Evolutionary conservation across 495 filamentous ascomycete species (phyloP).

Genomic region (Tuber microsphaerosporum): DNA sequence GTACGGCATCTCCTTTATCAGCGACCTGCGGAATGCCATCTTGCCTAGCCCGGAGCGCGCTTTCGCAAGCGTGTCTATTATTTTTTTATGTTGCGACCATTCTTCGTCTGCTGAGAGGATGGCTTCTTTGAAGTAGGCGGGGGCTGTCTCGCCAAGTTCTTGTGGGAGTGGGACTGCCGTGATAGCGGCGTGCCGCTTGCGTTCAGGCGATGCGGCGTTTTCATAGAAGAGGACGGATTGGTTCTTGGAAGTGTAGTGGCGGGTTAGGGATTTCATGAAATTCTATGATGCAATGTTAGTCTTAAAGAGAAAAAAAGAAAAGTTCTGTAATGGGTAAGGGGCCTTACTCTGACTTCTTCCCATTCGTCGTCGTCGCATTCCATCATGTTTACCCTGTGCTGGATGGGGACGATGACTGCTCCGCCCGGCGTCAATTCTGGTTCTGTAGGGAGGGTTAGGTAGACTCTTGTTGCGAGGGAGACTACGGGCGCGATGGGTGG

Average conservation of each 20-base stretch:
- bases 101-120: conserved; percentile 81
- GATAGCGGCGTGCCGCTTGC: conserved; percentile 77
- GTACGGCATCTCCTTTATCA: conserved; percentile 97
- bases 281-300: conserved; percentile 48
- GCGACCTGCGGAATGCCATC: conserved; percentile 67
- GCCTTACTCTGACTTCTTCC: conserved; percentile 73
- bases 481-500: conserved; percentile 81
- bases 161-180: conserved; percentile 80
- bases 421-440: conserved; percentile 80
- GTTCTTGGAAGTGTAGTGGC: conserved; percentile 85
- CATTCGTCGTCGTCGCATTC: conserved; percentile 99
- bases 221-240: conserved; percentile 95
- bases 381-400: conserved; percentile 80
- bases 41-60: conserved; percentile 61
- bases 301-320: not conserved
- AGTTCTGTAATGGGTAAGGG: not conserved
- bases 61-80: conserved; percentile 78
- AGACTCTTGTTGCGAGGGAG: conserved; percentile 81
- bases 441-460: conserved; percentile 78
- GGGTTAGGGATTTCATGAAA: conserved; percentile 94
- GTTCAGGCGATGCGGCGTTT: conserved; percentile 75
- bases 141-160: conserved; percentile 77
- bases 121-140: conserved; percentile 92
- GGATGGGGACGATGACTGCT: conserved; percentile 80
- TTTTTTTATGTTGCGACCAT: conserved; percentile 89